Percentiles rank a stretch among this genome's conserved stretches.
Conservation (phyloP, 192 early-diverging fungal genomes). For the Gaertneriomyces sp. region DNA sequence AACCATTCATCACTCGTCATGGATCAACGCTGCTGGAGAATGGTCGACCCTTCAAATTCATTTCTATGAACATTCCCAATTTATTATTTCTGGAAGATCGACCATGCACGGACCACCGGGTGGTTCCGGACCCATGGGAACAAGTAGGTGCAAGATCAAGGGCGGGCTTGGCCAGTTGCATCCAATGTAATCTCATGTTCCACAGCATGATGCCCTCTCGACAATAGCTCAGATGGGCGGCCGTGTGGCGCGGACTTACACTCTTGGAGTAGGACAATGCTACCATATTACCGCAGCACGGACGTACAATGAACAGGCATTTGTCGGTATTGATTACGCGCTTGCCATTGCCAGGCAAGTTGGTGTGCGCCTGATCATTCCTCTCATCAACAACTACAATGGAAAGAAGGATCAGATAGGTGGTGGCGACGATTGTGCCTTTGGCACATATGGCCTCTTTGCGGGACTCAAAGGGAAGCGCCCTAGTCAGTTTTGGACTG, state of each 20-base stretch:
- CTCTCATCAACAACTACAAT: constrained; percentile 25
- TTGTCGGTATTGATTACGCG: constrained; percentile 33
- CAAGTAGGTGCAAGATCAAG: background rate
- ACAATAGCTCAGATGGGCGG: constrained; percentile 30
- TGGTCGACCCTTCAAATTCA: constrained; percentile 25
- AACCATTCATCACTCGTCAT: constrained; percentile 28
- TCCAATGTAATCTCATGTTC: constrained; percentile 2
- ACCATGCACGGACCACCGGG: background rate
- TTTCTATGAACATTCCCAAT: constrained; percentile 40
- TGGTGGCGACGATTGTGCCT: background rate
- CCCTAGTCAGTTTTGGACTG: constrained; percentile 33
- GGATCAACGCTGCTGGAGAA: constrained; percentile 19
- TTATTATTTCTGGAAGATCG: constrained; percentile 39
- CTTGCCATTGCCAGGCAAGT: constrained; percentile 21
- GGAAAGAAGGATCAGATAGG: constrained; percentile 1
- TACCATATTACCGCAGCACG: constrained; percentile 20
- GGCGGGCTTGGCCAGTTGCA: constrained; percentile 5
- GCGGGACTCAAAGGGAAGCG: background rate
- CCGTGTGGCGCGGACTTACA: constrained; percentile 36
- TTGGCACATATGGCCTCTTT: constrained; percentile 24
- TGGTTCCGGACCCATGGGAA: constrained; percentile 13
- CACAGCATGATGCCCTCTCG: constrained; percentile 34
- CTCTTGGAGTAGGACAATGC: constrained; percentile 15
- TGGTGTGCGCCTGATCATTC: constrained; percentile 41
- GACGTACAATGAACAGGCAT: constrained; percentile 25